These are phyloP conservation scores for Trichoderma sp. DNA, from an alignment of 2,329 filamentous ascomycete genomes.

Conservation along the genomic window DNA sequence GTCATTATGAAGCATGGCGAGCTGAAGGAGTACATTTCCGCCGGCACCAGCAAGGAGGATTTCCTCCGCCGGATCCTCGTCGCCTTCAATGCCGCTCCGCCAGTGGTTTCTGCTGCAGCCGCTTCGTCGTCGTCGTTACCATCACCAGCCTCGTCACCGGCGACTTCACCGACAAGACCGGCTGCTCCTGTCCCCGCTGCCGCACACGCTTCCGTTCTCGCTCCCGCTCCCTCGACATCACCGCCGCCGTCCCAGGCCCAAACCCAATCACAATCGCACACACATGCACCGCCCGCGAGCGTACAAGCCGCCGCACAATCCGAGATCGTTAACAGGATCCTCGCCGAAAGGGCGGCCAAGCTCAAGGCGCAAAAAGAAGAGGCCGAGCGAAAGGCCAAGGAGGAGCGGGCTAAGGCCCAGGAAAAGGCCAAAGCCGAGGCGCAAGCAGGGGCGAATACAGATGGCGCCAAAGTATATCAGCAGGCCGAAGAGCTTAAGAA, in stretches of 20 bases:
- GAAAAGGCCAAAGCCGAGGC: slow-evolving; percentile 48
- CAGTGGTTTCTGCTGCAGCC: slow-evolving; percentile 12
- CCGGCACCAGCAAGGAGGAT: slow-evolving; percentile 64
- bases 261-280: neutral
- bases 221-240: slow-evolving; percentile 23
- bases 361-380: slow-evolving; percentile 46
- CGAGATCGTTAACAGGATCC: slow-evolving; percentile 40
- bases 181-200: slow-evolving; percentile 3
- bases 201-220: neutral
- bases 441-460: slow-evolving; percentile 36
- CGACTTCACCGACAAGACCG: neutral
- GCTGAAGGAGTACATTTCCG: slow-evolving; percentile 73
- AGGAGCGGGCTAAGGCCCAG: slow-evolving; percentile 49
- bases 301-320: slow-evolving; percentile 32
- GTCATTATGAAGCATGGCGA: slow-evolving; percentile 79
- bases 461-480: slow-evolving; percentile 41
- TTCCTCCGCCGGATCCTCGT: slow-evolving; percentile 54
- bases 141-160: slow-evolving; percentile 19
- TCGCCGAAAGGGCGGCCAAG: slow-evolving; percentile 53
- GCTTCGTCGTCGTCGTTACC: slow-evolving; percentile 23
- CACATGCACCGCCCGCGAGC: slow-evolving; percentile 12
- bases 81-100: slow-evolving; percentile 34
- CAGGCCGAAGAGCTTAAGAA: slow-evolving; percentile 60
- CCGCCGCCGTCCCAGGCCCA: neutral
- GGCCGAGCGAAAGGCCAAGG: slow-evolving; percentile 50